Evolutionary conservation across 73 alveolate species (phyloP).

Genomic region (Blepharisma japonicum): DNA sequence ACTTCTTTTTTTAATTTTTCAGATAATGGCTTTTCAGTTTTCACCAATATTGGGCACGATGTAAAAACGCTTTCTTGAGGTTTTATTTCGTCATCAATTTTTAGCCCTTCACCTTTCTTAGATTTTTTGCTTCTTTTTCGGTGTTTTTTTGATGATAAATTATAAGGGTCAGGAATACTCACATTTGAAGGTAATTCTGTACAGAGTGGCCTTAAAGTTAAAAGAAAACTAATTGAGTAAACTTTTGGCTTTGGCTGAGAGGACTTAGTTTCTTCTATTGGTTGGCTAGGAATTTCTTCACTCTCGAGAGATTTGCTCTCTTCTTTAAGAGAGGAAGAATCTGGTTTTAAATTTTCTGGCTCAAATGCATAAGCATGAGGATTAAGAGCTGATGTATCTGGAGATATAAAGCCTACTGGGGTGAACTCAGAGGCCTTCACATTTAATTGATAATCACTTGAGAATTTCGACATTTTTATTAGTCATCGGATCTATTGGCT

Average conservation of each 20-base stretch:
- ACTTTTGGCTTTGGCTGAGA: background rate
- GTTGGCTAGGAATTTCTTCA: too few species aligned
- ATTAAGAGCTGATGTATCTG: too few species aligned
- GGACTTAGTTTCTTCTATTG: too few species aligned
- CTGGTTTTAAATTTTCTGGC: too few species aligned
- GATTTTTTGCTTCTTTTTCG: background rate
- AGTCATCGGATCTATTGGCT: too few species aligned
- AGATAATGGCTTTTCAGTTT: conserved; percentile 24
- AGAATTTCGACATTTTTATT: too few species aligned
- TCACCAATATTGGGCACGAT: background rate
- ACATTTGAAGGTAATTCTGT: background rate
- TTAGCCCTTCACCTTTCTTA: conserved; percentile 1
- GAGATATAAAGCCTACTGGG: too few species aligned
- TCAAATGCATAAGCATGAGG: too few species aligned
- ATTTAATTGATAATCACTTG: too few species aligned
- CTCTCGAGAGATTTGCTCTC: too few species aligned
- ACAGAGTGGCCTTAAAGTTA: background rate
- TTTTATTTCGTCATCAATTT: background rate
- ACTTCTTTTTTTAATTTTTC: conserved; percentile 27
- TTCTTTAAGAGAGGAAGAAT: too few species aligned
- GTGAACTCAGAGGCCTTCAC: too few species aligned
- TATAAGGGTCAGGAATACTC: conserved; percentile 15
- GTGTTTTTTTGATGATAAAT: background rate
- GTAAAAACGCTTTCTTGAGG: background rate
- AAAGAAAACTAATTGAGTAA: background rate